These are phyloP conservation scores for Calendula officinalis DNA, from an alignment of 129 eudicot genomes.

Conservation along the genomic window DNA sequence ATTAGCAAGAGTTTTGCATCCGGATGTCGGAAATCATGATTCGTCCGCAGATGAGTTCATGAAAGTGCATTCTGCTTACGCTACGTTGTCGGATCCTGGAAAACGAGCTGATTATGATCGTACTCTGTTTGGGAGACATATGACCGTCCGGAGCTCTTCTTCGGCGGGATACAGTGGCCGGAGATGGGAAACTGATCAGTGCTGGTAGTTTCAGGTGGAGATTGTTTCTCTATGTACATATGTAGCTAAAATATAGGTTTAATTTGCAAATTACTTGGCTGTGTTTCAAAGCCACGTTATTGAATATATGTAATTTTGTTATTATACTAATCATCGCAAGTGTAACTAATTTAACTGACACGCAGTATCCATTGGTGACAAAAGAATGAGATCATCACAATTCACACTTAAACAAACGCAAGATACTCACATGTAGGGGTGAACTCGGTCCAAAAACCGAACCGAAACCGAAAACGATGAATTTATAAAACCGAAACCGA, in stretches of 20 bases:
- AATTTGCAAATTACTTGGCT: neutral
- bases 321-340: no score
- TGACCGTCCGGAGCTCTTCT: constrained; percentile 16
- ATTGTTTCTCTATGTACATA: constrained; percentile 10
- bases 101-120: constrained; percentile 39
- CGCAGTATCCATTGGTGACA: no score
- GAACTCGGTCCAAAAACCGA: no score
- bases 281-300: constrained; percentile 14
- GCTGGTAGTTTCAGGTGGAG: constrained; percentile 34
- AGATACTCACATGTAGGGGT: no score
- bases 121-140: constrained; percentile 22
- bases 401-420: no score
- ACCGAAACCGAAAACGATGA: no score
- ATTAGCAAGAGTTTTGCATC: constrained; percentile 42
- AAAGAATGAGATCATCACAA: no score
- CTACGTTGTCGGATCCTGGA: constrained; percentile 35
- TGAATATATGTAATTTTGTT: neutral
- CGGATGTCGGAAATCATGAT: constrained; percentile 34
- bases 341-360: no score
- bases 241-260: constrained; percentile 12
- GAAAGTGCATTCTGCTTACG: constrained; percentile 35
- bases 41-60: constrained; percentile 41
- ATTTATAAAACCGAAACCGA: no score
- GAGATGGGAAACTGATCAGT: constrained; percentile 50
- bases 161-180: constrained; percentile 33